Base-by-base conservation (phyloP, 306 rosid genomes). In the Chamaecrista fasciculata region DNA sequence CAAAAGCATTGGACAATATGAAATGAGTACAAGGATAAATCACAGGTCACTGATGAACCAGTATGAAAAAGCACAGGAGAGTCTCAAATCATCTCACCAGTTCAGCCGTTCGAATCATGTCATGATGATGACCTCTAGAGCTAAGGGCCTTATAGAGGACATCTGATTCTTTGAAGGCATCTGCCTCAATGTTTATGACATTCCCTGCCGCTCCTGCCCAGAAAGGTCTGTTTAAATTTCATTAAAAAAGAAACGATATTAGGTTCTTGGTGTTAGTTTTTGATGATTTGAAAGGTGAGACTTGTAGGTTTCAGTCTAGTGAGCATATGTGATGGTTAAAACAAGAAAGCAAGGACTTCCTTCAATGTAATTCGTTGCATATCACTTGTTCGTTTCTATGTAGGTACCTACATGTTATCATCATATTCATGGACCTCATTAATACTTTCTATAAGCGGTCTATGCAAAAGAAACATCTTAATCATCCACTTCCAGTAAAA, bases 131-230 rank as follows among this genome's bases (percentile, higher is more conserved):
- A 26, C 97, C 91, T 75, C 89, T 85, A 29, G 96, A 90, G 86
- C 91, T 85, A 43, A 93, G 96, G 79, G 96, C 97, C 81, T 73
- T 88, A 68, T 90, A 93, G 76, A 90, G 85, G 68, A 93, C 97
- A 74, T 94, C 97, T 50, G 97, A 86, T 86, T 94, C 98, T 80
- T 94, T 94, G 46, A 94, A 94, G 72, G 98, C 98, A 62, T 94
- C 96, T 43, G 95, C 97, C 80, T 94, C 98, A 46, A 92, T 92
- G 63, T 81, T 51, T 29, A 92, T 91, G 8, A 93, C 98, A 79
- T 86, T 94, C 51, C 78, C 89, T 28, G 87, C 81, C 44, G 97
- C 97, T 80, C 89, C 97, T 29, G 86, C 84, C 95, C 97, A 90
- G 81, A 94, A 90, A 60, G 98, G 92, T 69, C 97, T 93, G 89